Percentiles rank a stretch among this genome's conserved stretches.
Evolutionary conservation across 176 grass and related monocot species (phyloP).

Genomic region (Ensete ventricosum): DNA sequence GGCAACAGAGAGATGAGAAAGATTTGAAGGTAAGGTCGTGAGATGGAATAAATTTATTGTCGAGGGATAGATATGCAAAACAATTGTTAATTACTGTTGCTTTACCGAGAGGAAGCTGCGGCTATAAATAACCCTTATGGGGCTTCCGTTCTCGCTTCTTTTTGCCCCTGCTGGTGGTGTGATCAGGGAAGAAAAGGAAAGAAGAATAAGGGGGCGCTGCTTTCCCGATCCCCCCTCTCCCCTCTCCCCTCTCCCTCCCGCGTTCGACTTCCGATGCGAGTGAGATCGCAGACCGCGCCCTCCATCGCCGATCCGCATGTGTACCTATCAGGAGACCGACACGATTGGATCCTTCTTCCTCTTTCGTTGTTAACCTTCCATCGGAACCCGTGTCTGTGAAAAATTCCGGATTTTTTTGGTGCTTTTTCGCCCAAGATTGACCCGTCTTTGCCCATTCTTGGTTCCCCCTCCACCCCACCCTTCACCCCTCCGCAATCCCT

Average conservation of each 20-base stretch:
- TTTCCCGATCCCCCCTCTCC: not conserved
- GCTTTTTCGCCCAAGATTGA: not conserved
- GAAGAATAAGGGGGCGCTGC: not conserved
- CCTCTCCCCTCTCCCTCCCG: not conserved
- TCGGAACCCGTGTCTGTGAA: no score
- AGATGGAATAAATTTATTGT: no score
- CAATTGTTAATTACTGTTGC: no score
- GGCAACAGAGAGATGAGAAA: no score
- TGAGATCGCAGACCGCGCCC: not conserved
- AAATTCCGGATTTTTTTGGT: not conserved
- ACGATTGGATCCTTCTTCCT: not conserved
- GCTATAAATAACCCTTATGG: no score
- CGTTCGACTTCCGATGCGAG: not conserved
- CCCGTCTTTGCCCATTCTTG: not conserved
- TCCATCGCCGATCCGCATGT: not conserved
- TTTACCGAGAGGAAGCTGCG: no score
- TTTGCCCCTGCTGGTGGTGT: no score
- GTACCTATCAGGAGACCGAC: not conserved
- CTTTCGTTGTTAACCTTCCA: not conserved
- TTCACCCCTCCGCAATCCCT: not conserved
- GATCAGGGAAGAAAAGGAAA: not conserved
- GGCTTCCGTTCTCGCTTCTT: no score
- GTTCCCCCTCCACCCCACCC: not conserved
- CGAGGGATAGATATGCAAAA: no score
- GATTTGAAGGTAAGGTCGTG: no score